These are phyloP conservation scores for Xylariaceae sp. DNA, from an alignment of 2,329 filamentous ascomycete species.

Conservation along the genomic window DNA sequence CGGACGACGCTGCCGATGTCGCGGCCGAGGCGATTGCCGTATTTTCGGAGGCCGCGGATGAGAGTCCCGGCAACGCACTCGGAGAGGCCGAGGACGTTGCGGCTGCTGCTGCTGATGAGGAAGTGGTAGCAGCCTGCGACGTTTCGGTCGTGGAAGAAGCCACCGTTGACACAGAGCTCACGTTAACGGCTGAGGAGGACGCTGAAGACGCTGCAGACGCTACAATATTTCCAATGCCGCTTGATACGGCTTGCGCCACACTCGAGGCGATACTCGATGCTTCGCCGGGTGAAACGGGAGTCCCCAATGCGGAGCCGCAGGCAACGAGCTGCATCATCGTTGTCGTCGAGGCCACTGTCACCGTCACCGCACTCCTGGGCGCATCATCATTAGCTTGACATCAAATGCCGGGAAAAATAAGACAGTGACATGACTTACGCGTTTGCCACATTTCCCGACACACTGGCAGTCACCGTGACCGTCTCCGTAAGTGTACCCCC, in stretches of 20 bases:
- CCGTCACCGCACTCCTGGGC: conserved; percentile 7
- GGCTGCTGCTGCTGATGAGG: conserved; percentile 1
- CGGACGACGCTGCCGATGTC: background rate
- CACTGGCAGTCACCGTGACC: background rate
- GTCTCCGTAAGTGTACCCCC: conserved; percentile 5
- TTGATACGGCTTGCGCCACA: conserved; percentile 20
- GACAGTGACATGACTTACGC: no score
- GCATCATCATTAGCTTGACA: no score
- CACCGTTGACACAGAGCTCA: conserved; percentile 5
- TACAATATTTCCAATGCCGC: conserved; percentile 3
- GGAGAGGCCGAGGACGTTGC: background rate
- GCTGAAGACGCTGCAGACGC: conserved; percentile 9
- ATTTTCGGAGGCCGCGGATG: no score
- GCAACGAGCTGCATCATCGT: conserved; percentile 30
- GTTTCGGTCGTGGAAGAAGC: background rate
- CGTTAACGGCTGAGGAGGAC: conserved; percentile 3
- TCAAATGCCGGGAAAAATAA: no score
- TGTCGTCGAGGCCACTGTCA: conserved; percentile 23
- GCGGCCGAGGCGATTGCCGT: no score
- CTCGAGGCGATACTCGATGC: conserved; percentile 26
- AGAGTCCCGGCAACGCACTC: background rate
- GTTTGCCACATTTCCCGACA: no score
- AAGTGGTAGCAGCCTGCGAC: background rate
- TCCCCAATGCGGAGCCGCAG: conserved; percentile 21
- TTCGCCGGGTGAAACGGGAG: conserved; percentile 19